These are phyloP conservation scores for Diplogelasinospora grovesii DNA, from an alignment of 495 filamentous ascomycete genomes.

Conservation along the genomic window DNA sequence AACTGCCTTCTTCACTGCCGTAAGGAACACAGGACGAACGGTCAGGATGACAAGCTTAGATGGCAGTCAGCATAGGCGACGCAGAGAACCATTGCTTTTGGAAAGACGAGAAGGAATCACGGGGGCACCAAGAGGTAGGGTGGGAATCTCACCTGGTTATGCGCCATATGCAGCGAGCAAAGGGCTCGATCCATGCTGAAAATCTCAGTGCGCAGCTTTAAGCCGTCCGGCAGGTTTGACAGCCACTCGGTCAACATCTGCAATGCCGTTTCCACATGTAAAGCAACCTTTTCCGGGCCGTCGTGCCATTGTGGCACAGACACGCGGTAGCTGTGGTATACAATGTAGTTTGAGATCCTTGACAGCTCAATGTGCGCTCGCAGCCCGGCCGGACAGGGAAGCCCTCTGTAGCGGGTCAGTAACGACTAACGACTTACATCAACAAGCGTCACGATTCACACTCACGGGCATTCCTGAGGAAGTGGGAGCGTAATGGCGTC, in stretches of 20 bases:
- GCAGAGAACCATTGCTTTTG: not conserved
- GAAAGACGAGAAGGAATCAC: no score
- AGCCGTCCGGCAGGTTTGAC: slow-evolving; percentile 9
- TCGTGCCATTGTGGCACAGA: slow-evolving; percentile 2
- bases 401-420: slow-evolving; percentile 10
- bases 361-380: slow-evolving; percentile 32
- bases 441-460: no score
- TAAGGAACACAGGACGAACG: slow-evolving; percentile 33
- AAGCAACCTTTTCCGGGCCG: slow-evolving; percentile 1
- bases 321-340: slow-evolving; percentile 28
- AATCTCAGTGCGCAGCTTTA: slow-evolving; percentile 9
- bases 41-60: slow-evolving; percentile 32
- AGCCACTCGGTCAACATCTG: slow-evolving; percentile 22
- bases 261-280: slow-evolving; percentile 17
- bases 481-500: slow-evolving; percentile 28
- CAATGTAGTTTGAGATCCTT: slow-evolving; percentile 30
- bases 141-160: slow-evolving; percentile 28
- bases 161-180: slow-evolving; percentile 34
- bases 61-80: slow-evolving; percentile 4
- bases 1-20: slow-evolving; percentile 31
- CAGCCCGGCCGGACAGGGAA: slow-evolving; percentile 30
- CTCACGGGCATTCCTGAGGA: slow-evolving; percentile 27
- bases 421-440: no score
- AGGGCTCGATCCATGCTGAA: slow-evolving; percentile 22
- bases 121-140: not conserved